phyloP scores from a whole-genome alignment of 176 grass and related monocot species.

The Leersia perrieri region DNA sequence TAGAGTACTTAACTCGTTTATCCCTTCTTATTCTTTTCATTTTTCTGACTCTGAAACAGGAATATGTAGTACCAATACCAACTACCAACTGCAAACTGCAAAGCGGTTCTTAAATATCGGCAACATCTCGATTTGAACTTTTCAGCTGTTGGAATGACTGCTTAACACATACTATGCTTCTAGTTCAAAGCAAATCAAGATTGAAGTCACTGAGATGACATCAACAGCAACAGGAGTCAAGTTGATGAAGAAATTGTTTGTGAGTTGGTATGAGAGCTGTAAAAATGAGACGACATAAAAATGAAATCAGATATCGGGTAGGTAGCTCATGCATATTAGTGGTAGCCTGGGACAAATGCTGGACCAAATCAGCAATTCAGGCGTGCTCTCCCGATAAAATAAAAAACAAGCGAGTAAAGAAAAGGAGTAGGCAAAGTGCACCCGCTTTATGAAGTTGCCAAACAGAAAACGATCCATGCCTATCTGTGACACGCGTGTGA shows the following conservation, averaged over 20 bases:
- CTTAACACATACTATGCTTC: conserved; percentile 31
- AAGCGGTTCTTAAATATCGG: conserved; percentile 10
- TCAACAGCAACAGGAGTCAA: neutral
- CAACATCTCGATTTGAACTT: conserved; percentile 12
- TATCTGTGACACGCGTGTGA: neutral
- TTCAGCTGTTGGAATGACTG: conserved; percentile 35
- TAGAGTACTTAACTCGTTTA: conserved; percentile 15
- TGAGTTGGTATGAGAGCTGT: conserved; percentile 4
- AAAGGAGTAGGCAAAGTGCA: conserved; percentile 10
- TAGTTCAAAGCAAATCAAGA: neutral
- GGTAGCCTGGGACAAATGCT: neutral
- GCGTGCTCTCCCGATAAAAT: neutral
- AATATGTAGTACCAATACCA: neutral
- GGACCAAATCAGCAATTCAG: conserved; percentile 38
- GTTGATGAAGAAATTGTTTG: neutral
- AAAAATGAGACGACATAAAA: conserved; percentile 1
- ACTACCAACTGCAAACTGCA: conserved; percentile 44
- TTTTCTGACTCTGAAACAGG: neutral
- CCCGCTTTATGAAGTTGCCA: conserved; percentile 5
- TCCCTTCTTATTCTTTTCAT: neutral
- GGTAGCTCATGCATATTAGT: conserved; percentile 9
- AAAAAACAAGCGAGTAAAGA: neutral
- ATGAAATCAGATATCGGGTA: neutral
- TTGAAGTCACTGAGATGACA: neutral
- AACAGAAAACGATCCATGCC: conserved; percentile 13